Evolutionary conservation across 139 green algal species (phyloP).

Genomic region (Raphidocelis subcapitata): DNA sequence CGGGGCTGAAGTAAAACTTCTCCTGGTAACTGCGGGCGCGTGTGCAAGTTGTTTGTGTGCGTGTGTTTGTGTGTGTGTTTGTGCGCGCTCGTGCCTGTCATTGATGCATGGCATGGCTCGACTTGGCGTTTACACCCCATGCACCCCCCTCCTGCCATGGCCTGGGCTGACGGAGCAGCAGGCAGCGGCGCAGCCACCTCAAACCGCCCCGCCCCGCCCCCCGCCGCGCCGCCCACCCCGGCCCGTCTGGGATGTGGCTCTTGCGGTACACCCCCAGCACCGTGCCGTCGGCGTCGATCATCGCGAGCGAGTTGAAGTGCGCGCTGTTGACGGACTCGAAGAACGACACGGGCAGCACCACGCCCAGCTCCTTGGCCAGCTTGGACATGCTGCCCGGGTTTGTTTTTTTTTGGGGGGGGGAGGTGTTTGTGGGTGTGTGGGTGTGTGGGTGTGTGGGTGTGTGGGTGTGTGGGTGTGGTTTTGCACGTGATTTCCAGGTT

Average conservation of each 20-base stretch:
- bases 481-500: too few species aligned
- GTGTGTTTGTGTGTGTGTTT: too few species aligned
- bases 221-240: constrained; percentile 47
- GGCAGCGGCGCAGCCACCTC: too few species aligned
- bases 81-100: too few species aligned
- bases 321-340: constrained; percentile 62
- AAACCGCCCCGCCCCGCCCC: too few species aligned
- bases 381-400: constrained; percentile 36
- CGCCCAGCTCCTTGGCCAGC: constrained; percentile 62
- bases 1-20: constrained; percentile 79
- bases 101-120: too few species aligned
- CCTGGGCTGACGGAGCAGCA: too few species aligned
- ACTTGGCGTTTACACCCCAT: too few species aligned
- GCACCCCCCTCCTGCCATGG: too few species aligned
- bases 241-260: constrained; percentile 72
- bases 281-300: constrained; percentile 64
- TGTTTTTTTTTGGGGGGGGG: background rate
- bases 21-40: constrained; percentile 56
- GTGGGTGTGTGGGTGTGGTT: too few species aligned
- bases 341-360: constrained; percentile 72
- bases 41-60: too few species aligned
- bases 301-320: constrained; percentile 66
- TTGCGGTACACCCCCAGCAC: constrained; percentile 69
- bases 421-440: background rate
- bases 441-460: background rate